Base-by-base conservation (phyloP, 1,284 basidiomycete species). In the Cutaneotrichosporon daszewskae region DNA sequence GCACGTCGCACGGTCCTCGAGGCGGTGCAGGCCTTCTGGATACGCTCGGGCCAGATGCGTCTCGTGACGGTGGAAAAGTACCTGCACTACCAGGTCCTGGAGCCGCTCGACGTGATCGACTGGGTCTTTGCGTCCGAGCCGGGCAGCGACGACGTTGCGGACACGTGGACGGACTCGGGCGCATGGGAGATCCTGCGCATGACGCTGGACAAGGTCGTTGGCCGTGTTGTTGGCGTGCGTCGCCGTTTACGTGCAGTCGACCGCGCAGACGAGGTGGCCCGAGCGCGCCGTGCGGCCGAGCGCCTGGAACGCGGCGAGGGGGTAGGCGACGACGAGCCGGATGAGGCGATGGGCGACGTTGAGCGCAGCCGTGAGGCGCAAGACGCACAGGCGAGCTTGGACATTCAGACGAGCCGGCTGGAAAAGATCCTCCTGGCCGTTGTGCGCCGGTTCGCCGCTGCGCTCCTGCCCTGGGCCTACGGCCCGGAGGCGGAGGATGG, bases 81-180 rank as follows among this genome's bases (percentile, higher is more conserved):
- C 51, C 85, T 98, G 79, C 94, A 98, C 70, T 99, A 99, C 71
- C 87, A 95, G 61, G 87, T 98, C 45, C 84, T 98, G 23, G 91
- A 97, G 61, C 89, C 92, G 0, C 80, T 83, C 13, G 92, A 98
- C 61, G 85, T 97, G 14, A 83, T 96, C 40, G 74, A 74, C 4
- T 96, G 88, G 82, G 79, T 85, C 14, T 97, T 98, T 66, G 66
- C 72, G 35, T 45, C 56, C 32, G 51, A 44, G 4, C 57, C 55
- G 14, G 50, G 63, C 57, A 53, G 72, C 47, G 78, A 57, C 17
- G 60, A 64, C 35, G 43, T 55, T 9, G 64, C 57, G 26, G 62
- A 68, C 37, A 64, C 67, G 12, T 75, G 74, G 74, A 71, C 71
- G 63, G 59, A 76, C 82, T 53, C 80, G 69, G 56, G 77, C 78